Base-by-base conservation (phyloP, 441 rosid genomes). In the Rhodomyrtus psidioides region DNA sequence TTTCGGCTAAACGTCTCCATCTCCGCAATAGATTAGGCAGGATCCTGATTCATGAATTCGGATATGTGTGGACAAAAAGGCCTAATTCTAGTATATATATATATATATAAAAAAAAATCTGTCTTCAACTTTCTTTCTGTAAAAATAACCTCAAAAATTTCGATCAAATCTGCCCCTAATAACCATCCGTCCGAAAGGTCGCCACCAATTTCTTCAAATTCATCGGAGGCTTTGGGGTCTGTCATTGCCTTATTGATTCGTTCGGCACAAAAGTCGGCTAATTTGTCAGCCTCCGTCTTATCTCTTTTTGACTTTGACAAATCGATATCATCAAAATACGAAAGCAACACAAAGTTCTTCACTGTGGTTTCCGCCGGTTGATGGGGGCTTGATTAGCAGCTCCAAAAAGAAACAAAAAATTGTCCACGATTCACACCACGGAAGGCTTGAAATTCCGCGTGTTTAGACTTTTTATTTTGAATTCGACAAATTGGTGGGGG, bases 181-280 rank as follows among this genome's bases (percentile, higher is more conserved):
- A 19, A 10, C 15, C 1, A 4, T 34, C 46, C 3, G 0, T 2
- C 12, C 10, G 4, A 4, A 16, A 28, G 3, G 2, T 9, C 24
- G 12, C 23, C 6, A 4, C 14, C 44, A 2, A 34, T 4, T 62
- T 30, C 15, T 39, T 21, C 4, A 2, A 42, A 6, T 34, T 65
- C 5, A 19, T 49, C 51, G 51, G 51, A 10, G 51, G 51, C 14
- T 42, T 13, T 12, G 14, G 53, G 53, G 53, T 12, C 53, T 0
- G 53, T 49, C 10, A 12, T 34, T 21, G n/a, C 14, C 14, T 6
- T 4, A 5, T 70, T 70, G 79, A 39, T 34, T 70, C 39, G n/a
- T 21, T 70, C 24, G 49, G 16, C 0, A 15, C 14, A 10, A 21
- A 39, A 5, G 5, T 70, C 16, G 5, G 46, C 49, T 2, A 70